Evolutionary conservation across 192 early-diverging fungal species (phyloP), one percentile per base, ranked within the genome.

Genomic region (Rhizoclosmatium globosum): DNA sequence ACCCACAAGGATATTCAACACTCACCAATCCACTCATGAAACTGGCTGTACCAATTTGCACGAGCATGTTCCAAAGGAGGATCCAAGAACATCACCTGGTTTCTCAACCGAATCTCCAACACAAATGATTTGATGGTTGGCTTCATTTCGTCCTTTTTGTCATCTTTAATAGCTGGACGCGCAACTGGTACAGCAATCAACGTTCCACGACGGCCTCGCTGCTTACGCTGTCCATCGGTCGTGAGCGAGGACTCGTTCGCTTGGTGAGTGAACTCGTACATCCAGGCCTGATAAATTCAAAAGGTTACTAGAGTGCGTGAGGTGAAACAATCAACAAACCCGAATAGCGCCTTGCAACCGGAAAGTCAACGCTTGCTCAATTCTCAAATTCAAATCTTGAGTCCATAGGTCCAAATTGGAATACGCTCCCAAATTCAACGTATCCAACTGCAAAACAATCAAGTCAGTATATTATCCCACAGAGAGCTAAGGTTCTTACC

Each of bases 31-130:
- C 98, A 99, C 2, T 92, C 87, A 67, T 99, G 98, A 41, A 99
- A 89, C 85, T 96, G 93, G 61, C 82, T 82, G 79, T 93, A 95
- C 94, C 95, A 98, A 46, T 91, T 89, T 9, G 91, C 91, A 31
- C 97, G 92, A 0, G 98, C 97, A 69, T 94, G 89, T 83, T 99
- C 97, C 39, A 99, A 86, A 45, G 98, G 96, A 48, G 98, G 98
- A 68, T 98, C 93, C 41, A 99, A 83, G 79, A 92, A 97, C 93
- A 99, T 97, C 78, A 95, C 90, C 85, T 99, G 97, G 89, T 99
- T 96, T 73, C 89, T 89, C 79, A 99, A 92, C 43, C 92, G 88
- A 70, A 99, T 87, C 84, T 97, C 94, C 69, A 98, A 96, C 11
- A 97, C 88, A 47, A 95, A 84, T 4, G 89, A 81, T 65, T 92